Percentiles rank a stretch among this genome's conserved stretches.
Evolutionary conservation across 176 grass and related monocot species (phyloP).

Genomic region (Tillandsia leiboldiana): DNA sequence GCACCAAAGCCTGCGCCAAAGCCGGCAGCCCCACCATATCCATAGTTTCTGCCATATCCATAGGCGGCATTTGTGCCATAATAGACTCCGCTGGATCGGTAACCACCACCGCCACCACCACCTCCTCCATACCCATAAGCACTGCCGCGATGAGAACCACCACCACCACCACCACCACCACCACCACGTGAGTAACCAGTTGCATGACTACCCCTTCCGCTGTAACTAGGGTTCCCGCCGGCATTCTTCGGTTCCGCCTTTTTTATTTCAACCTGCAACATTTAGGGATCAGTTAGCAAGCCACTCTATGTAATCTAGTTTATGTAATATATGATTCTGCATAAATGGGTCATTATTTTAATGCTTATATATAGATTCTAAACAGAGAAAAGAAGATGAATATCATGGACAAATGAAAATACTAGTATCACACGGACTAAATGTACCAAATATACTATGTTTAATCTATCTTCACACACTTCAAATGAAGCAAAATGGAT

Average conservation of each 20-base stretch:
- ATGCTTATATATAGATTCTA: not conserved
- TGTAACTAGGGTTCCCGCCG: conserved; percentile 46
- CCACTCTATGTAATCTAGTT: not conserved
- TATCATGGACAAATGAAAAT: not conserved
- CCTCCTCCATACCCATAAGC: conserved; percentile 45
- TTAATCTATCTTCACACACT: not conserved
- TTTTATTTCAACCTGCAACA: conserved; percentile 95
- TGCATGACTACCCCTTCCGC: conserved; percentile 37
- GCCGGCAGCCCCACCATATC: conserved; percentile 34
- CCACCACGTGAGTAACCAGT: conserved; percentile 39
- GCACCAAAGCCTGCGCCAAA: conserved; percentile 19
- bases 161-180: conserved; percentile 29
- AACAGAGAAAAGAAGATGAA: not conserved
- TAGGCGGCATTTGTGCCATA: conserved; percentile 35
- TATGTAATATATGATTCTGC: too few species aligned
- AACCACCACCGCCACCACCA: conserved; percentile 15
- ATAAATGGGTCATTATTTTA: too few species aligned
- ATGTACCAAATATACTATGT: not conserved
- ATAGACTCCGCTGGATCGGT: conserved; percentile 10
- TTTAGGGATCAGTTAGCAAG: not conserved
- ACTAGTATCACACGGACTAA: not conserved
- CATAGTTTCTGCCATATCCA: conserved; percentile 17
- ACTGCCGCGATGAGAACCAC: conserved; percentile 4
- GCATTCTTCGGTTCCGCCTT: conserved; percentile 93
- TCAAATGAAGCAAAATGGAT: too few species aligned